These are phyloP conservation scores for Goffeauzyma gilvescens DNA, from an alignment of 768 basidiomycete genomes.

Conservation along the genomic window DNA sequence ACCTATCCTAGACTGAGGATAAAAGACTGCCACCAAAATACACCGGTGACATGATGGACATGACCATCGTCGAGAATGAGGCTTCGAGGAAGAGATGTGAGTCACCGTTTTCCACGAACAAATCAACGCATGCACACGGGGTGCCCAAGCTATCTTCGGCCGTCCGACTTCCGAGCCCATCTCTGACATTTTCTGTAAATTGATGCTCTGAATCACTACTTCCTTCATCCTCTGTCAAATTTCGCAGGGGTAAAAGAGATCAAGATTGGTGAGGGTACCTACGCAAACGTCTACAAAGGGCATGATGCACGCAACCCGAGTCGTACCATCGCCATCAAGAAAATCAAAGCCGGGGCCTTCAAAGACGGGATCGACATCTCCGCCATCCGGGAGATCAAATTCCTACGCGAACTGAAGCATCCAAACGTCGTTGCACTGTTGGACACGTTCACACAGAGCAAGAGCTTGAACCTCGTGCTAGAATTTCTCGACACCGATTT, in stretches of 20 bases:
- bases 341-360: constrained; percentile 89
- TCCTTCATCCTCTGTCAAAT: background rate
- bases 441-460: constrained; percentile 90
- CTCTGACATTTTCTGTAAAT: too few species aligned
- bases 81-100: constrained; percentile 8
- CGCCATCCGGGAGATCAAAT: constrained; percentile 93
- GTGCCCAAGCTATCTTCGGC: too few species aligned
- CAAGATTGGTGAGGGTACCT: constrained; percentile 53
- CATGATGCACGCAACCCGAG: constrained; percentile 57
- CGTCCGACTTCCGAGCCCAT: too few species aligned
- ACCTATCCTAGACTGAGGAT: too few species aligned
- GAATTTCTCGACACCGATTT: constrained; percentile 93
- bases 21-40: too few species aligned
- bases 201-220: background rate
- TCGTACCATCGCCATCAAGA: constrained; percentile 98
- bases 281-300: constrained; percentile 91
- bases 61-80: constrained; percentile 4
- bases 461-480: constrained; percentile 87
- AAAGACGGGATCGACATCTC: constrained; percentile 99
- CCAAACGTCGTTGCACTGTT: constrained; percentile 59
- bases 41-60: constrained; percentile 6
- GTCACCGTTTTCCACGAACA: background rate
- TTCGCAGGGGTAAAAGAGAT: constrained; percentile 32
- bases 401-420: constrained; percentile 79
- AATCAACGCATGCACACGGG: too few species aligned